A percentile compares a stretch with the other conserved stretches of the same genome.
Conservation (phyloP, 805 yeast species). For the Wickerhamomyces sydowiorum region DNA sequence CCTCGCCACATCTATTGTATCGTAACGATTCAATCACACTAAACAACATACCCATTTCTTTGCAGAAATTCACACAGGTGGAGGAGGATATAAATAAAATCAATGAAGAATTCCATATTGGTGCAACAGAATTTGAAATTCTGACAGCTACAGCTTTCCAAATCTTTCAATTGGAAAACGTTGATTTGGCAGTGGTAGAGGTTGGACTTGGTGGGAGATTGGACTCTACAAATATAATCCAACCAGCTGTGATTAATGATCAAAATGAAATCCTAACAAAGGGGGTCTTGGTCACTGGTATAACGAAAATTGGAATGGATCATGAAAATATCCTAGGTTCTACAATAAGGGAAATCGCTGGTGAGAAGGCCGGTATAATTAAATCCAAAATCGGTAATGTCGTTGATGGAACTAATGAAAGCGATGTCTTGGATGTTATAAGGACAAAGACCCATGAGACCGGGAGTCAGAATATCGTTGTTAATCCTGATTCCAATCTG, state of each 20-base stretch:
- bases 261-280: conserved; percentile 6
- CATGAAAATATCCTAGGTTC: conserved; percentile 76
- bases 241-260: conserved; percentile 16
- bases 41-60: conserved; percentile 50
- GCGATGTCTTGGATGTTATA: conserved; percentile 44
- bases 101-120: conserved; percentile 37
- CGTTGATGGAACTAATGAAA: conserved; percentile 62
- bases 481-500: conserved; percentile 6
- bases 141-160: conserved; percentile 82
- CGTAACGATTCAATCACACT: conserved; percentile 74
- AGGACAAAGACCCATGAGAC: conserved; percentile 27
- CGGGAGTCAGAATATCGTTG: conserved; percentile 24
- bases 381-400: conserved; percentile 52
- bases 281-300: conserved; percentile 59
- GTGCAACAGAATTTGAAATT: conserved; percentile 85
- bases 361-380: conserved; percentile 83
- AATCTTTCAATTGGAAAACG: conserved; percentile 53
- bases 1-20: conserved; percentile 78
- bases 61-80: conserved; percentile 37
- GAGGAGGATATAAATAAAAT: conserved; percentile 35
- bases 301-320: conserved; percentile 82
- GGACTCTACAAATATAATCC: conserved; percentile 82
- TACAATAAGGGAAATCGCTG: conserved; percentile 59
- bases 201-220: conserved; percentile 90
- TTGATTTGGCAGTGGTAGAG: conserved; percentile 80